Evolutionary conservation across 805 yeast species (phyloP).

Genomic region (Kockiozyma suomiensis): DNA sequence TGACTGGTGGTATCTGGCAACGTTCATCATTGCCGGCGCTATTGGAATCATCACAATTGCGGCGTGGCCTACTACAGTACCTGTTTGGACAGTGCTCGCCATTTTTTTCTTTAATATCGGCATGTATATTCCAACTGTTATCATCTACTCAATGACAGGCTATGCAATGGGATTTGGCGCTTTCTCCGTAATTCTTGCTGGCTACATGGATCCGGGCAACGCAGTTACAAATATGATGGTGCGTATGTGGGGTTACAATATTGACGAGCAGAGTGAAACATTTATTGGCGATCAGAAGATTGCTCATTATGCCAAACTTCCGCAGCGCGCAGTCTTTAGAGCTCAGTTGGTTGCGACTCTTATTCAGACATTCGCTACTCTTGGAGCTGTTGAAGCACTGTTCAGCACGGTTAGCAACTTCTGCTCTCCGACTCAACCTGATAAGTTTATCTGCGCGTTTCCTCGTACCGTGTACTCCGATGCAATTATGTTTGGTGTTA

Average conservation of each 20-base stretch:
- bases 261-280: slow-evolving; percentile 65
- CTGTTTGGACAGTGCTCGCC: slow-evolving; percentile 38
- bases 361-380: slow-evolving; percentile 16
- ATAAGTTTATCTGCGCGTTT: slow-evolving; percentile 15
- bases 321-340: slow-evolving; percentile 49
- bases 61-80: slow-evolving; percentile 45
- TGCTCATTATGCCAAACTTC: slow-evolving; percentile 54
- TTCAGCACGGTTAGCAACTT: slow-evolving; percentile 13
- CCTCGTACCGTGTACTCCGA: slow-evolving; percentile 24
- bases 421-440: slow-evolving; percentile 18
- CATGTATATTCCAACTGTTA: slow-evolving; percentile 40
- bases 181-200: slow-evolving; percentile 31
- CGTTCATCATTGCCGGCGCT: slow-evolving; percentile 49
- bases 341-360: slow-evolving; percentile 37
- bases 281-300: slow-evolving; percentile 59
- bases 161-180: slow-evolving; percentile 47
- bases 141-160: slow-evolving; percentile 43
- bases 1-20: slow-evolving; percentile 51
- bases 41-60: slow-evolving; percentile 48
- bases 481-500: slow-evolving; percentile 24
- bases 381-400: slow-evolving; percentile 23
- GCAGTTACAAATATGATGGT: slow-evolving; percentile 56
- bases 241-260: slow-evolving; percentile 57
- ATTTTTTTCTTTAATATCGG: slow-evolving; percentile 40
- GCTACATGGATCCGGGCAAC: slow-evolving; percentile 49